Evolutionary conservation across 805 yeast species (phyloP), one percentile per base, ranked within the genome.

Genomic region (Sugiyamaella mastotermitis): DNA sequence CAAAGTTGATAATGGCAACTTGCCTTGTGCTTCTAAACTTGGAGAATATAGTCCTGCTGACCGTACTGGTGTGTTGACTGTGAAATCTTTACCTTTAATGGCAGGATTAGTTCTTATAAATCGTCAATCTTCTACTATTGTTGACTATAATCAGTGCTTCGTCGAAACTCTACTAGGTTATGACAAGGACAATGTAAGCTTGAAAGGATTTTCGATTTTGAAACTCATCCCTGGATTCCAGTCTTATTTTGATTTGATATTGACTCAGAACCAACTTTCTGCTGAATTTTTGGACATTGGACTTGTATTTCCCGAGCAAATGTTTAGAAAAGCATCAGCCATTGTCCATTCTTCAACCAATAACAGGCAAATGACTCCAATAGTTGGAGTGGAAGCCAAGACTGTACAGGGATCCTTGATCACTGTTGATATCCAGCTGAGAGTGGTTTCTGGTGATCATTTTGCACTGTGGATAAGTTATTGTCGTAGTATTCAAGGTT

Each of bases 231-330:
- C 94, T 4, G 62, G 69, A 13, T 85, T 86, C 51, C 54, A 71
- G 2, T 57, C 60, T 3, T 61, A 76, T 15, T 53, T 78, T 35
- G 55, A 60, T 1, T 46, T 35, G 5, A 63, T 69, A 22, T 64
- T 46, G 65, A 70, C 19, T 52, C 61, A 14, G 74, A 35, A 10
- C 14, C 37, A 24, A 13, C 37, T 30, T 21, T 34, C 9, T 46
- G 17, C 34, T 10, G 34, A 29, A 10, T 28, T 23, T 23, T 38
- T 48, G n/a, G 20, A 35, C 7, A 25, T 81, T 0, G 96, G 96
- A 1, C 61, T 84, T 35, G 95, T 88, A 0, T 63, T 88, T 9
- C 94, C 97, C 0, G 97, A 88, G 58, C 96, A 87, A 60, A 81
- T 83, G 55, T 87, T 90, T 62, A 71, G 97, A 45, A 78, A 79